These are phyloP conservation scores for Schrenkiella parvula DNA, from an alignment of 345 rosid genomes.

Conservation along the genomic window DNA sequence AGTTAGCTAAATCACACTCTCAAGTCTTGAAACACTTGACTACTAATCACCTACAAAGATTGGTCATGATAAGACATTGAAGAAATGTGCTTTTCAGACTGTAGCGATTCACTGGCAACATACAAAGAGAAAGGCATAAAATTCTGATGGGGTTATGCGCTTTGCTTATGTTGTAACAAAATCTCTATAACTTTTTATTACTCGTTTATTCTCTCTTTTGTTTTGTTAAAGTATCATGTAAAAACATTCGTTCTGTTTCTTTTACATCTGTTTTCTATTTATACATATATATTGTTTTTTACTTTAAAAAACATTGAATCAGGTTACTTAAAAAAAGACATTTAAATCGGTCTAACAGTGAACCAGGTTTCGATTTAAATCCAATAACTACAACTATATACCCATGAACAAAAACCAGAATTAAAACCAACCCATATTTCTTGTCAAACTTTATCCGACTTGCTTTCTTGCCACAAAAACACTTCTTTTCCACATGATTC, in stretches of 20 bases:
- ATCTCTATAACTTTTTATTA: background rate
- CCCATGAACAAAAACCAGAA: no score
- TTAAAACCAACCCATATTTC: no score
- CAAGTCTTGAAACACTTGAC: slow-evolving; percentile 21
- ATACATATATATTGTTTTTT: no score
- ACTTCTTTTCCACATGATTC: no score
- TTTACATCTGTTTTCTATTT: background rate
- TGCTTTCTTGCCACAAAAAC: no score
- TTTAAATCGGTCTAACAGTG: no score
- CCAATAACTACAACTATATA: no score
- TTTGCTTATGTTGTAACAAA: slow-evolving; percentile 3
- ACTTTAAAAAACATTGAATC: no score
- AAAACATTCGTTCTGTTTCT: background rate
- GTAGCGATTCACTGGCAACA: background rate
- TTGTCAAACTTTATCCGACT: no score
- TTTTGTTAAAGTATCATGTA: background rate
- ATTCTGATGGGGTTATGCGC: background rate
- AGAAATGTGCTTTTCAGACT: background rate
- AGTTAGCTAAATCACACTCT: slow-evolving; percentile 24
- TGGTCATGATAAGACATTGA: background rate
- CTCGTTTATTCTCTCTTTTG: no score
- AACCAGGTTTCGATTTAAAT: no score
- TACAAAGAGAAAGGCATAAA: background rate
- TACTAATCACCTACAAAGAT: slow-evolving; percentile 15
- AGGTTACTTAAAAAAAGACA: no score